Base-by-base conservation (phyloP, 768 basidiomycete genomes). In the Macrolepiota fuliginosa region DNA sequence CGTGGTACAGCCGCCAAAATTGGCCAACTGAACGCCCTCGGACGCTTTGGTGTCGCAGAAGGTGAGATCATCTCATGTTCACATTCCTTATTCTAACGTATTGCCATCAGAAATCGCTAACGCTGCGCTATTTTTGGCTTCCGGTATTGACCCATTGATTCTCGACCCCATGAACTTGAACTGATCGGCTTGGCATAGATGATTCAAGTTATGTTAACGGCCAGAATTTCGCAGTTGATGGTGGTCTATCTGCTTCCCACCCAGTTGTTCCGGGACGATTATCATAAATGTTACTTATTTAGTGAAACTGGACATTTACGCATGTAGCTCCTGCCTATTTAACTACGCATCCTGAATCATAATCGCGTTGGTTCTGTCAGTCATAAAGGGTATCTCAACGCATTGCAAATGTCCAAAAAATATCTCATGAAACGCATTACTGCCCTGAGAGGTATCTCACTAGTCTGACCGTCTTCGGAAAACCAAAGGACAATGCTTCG, bases 161-260 rank as follows among this genome's bases (percentile, higher is more conserved):
- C 22, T 13, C 40, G n/a, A 25, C 50, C 25, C 47, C 10, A 37
- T 35, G 37, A 46, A n/a, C 56, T n/a, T 58, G 42, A 60, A 17
- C 49, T 58, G 15, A 40, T 39, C 4, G 62, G 46, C 40, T 39
- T 17, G 3, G 35, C 53, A 10, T 69, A 93, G 93, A 94, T 66
- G 91, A 93, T 64, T 88, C 92, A 1, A 94, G 92, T 73, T 96
- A 94, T 72, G 86, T 98, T 59, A 97, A 96, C 69, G 96, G 92
- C 15, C 91, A 95, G 69, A 89, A 87, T 67, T 81, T 93, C 32
- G 88, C 89, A 0, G 89, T 94, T 32, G 95, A 96, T 66, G 96
- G 95, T 6, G 95, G 93, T 1, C 73, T 96, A 62, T 88, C 90
- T 11, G 77, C 88, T 25, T 92, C 92, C 0, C 83, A 86, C 67